Conservation (phyloP, 208 protist genomes). For the Sergeia podlipaevii region DNA sequence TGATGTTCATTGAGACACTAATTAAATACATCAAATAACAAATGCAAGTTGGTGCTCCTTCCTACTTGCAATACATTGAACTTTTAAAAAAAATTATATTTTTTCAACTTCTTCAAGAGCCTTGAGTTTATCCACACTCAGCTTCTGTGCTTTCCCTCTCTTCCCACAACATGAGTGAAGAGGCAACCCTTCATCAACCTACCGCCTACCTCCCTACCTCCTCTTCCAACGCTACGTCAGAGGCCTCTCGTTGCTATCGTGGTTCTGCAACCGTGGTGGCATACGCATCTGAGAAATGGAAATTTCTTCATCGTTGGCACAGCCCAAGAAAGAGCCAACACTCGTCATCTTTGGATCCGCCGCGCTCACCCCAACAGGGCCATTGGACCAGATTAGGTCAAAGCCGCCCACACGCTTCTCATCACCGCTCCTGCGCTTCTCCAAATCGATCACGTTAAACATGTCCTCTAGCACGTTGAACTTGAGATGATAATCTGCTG, state of each 20-base stretch:
- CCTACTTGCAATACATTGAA: no score
- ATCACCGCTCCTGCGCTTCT: constrained; percentile 63
- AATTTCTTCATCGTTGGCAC: constrained; percentile 83
- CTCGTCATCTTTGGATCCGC: constrained; percentile 1
- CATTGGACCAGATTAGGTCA: constrained; percentile 88
- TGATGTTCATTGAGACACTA: no score
- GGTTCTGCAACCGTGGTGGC: constrained; percentile 72
- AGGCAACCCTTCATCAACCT: no score
- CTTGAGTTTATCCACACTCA: background rate
- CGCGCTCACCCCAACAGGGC: constrained; percentile 28
- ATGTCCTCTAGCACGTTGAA: constrained; percentile 93
- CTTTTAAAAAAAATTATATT: no score
- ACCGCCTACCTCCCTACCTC: no score
- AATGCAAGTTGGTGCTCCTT: no score
- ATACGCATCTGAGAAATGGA: constrained; percentile 79
- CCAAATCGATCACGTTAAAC: constrained; percentile 89
- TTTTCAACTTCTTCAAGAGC: no score
- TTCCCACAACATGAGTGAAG: background rate
- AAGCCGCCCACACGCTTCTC: constrained; percentile 87
- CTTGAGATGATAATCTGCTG: constrained; percentile 94
- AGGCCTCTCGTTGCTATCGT: constrained; percentile 67
- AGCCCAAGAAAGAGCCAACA: constrained; percentile 65
- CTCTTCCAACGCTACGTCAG: constrained; percentile 41
- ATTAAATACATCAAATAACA: no score
- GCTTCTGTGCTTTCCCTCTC: background rate